These are phyloP conservation scores for Calonectria pseudoreteaudii DNA, from an alignment of 2,329 filamentous ascomycete species.

Conservation along the genomic window DNA sequence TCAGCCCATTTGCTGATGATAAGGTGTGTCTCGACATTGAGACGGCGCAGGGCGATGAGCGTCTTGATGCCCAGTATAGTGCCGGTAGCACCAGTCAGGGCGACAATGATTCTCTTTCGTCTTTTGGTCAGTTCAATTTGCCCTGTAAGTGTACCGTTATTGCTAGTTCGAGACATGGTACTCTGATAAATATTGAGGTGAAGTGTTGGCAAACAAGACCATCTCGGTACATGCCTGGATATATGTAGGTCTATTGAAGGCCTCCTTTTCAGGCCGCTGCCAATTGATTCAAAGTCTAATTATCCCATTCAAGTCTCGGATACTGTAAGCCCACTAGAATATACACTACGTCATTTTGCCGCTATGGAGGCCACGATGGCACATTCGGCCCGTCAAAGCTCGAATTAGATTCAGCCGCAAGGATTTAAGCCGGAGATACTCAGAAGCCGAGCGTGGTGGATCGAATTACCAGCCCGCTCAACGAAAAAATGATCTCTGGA, in stretches of 20 bases:
- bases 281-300: too few species aligned
- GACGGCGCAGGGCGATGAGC: background rate
- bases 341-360: background rate
- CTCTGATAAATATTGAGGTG: background rate
- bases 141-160: background rate
- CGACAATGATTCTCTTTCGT: conserved; percentile 9
- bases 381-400: background rate
- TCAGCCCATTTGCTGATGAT: conserved; percentile 15
- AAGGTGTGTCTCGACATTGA: conserved; percentile 15
- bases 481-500: background rate
- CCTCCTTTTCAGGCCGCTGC: background rate
- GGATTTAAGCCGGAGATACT: background rate
- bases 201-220: background rate
- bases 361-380: background rate
- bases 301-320: background rate
- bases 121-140: background rate
- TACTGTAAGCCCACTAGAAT: background rate
- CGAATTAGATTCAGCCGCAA: background rate
- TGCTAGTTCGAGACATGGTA: background rate
- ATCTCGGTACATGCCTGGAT: background rate
- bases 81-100: conserved; percentile 15
- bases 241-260: background rate
- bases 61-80: background rate
- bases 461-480: background rate
- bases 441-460: background rate